phyloP scores from a whole-genome alignment of 2,329 filamentous ascomycete genomes.

The Aureobasidium sp. region DNA sequence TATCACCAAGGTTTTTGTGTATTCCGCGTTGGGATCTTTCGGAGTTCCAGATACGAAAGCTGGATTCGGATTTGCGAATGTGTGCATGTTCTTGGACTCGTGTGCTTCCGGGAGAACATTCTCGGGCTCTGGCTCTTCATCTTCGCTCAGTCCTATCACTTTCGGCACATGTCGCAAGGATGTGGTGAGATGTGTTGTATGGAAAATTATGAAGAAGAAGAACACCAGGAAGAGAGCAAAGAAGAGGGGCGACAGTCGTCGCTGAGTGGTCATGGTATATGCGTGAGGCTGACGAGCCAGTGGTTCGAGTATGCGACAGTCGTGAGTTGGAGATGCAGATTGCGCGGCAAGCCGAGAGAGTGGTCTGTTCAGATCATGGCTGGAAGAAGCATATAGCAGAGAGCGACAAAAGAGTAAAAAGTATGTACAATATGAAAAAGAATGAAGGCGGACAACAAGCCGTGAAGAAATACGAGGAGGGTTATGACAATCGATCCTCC shows the following conservation, averaged over 20 bases:
- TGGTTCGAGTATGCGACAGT: not conserved
- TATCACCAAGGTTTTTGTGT: conserved; percentile 50
- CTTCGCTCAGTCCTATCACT: conserved; percentile 35
- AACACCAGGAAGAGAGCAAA: conserved; percentile 23
- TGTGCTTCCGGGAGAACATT: not conserved
- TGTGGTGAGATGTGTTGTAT: conserved; percentile 31
- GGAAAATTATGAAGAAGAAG: conserved; percentile 32
- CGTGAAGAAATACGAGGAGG: not conserved
- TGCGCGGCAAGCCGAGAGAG: not conserved
- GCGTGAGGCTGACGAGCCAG: not conserved
- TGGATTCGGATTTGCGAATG: conserved; percentile 12
- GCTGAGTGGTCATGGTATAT: not conserved
- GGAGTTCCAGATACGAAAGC: conserved; percentile 28
- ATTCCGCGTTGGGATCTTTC: conserved; percentile 42
- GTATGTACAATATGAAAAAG: not conserved
- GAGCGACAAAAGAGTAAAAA: not conserved
- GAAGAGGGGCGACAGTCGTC: conserved; percentile 21
- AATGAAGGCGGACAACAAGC: not conserved
- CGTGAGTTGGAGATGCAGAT: not conserved
- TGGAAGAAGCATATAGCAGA: not conserved
- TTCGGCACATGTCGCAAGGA: conserved; percentile 36
- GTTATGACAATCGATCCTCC: conserved; percentile 1
- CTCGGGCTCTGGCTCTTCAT: conserved; percentile 17
- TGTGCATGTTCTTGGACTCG: not conserved
- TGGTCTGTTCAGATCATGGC: not conserved